Conservation (phyloP, 2,329 filamentous ascomycete species). For the Aspergillus unguis region DNA sequence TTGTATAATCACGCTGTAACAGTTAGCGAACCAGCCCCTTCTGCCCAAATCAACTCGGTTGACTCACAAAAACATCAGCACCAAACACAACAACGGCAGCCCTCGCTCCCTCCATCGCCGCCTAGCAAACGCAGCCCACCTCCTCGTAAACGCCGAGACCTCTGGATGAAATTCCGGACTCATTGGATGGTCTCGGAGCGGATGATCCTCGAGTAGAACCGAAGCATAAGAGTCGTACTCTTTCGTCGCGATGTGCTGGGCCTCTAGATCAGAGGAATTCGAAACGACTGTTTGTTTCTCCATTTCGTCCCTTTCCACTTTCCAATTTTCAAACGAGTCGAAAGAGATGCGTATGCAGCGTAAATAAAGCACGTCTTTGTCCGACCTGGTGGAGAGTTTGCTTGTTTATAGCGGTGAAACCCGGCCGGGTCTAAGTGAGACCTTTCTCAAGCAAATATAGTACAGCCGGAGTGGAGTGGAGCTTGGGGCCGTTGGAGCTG, state of each 20-base stretch:
- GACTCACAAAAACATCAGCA: constrained; percentile 25
- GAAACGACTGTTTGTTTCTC: not conserved
- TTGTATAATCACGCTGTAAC: constrained; percentile 20
- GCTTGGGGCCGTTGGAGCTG: too few relatives aligned
- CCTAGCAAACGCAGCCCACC: constrained; percentile 15
- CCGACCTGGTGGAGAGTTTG: too few relatives aligned
- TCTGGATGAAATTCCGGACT: constrained; percentile 30
- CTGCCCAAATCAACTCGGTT: too few relatives aligned
- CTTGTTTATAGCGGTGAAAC: too few relatives aligned
- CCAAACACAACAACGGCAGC: constrained; percentile 23
- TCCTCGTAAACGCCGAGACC: constrained; percentile 17
- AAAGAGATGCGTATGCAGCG: too few relatives aligned
- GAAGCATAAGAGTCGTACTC: constrained; percentile 18
- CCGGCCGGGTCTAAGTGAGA: too few relatives aligned
- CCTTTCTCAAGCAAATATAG: too few relatives aligned
- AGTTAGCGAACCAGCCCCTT: not conserved
- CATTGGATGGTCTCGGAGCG: constrained; percentile 31
- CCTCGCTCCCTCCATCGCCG: constrained; percentile 22
- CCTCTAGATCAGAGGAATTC: not conserved
- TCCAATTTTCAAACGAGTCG: too few relatives aligned
- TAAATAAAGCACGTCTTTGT: too few relatives aligned
- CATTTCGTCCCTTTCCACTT: too few relatives aligned
- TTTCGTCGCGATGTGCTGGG: constrained; percentile 2
- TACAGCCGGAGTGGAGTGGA: too few relatives aligned
- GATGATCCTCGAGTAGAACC: constrained; percentile 33